Evolutionary conservation across 1,139 yeast species (phyloP).

Genomic region (Hanseniaspora uvarum): DNA sequence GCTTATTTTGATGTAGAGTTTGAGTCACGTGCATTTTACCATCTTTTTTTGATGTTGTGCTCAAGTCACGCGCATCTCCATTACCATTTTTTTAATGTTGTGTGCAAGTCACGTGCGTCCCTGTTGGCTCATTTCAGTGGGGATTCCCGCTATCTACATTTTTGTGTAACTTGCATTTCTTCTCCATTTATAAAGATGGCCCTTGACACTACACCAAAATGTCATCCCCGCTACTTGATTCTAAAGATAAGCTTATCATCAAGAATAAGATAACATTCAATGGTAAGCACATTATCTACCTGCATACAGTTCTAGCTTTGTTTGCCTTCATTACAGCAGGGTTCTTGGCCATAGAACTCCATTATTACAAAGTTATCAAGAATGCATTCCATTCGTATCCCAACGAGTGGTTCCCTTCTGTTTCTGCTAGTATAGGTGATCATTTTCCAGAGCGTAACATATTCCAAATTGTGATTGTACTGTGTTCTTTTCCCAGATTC

Average conservation of each 20-base stretch:
- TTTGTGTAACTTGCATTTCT: too few species aligned
- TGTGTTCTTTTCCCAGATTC: conserved; percentile 82
- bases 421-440: conserved; percentile 93
- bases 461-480: conserved; percentile 70
- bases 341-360: conserved; percentile 59
- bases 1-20: too few species aligned
- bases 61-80: too few species aligned
- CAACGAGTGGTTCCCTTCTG: conserved; percentile 97
- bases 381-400: conserved; percentile 86
- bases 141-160: too few species aligned
- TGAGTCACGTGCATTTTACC: too few species aligned
- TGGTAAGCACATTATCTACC: not conserved
- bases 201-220: too few species aligned
- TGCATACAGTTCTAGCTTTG: conserved; percentile 58
- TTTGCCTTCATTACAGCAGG: conserved; percentile 69
- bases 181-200: too few species aligned
- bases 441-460: conserved; percentile 89
- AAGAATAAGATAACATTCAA: not conserved
- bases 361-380: conserved; percentile 75
- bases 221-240: not conserved
- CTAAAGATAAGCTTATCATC: not conserved
- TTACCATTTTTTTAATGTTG: too few species aligned
- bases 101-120: too few species aligned
- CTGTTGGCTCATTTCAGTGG: too few species aligned
- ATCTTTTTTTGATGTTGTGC: too few species aligned